Evolutionary conservation across 352 stramenopile species (phyloP).

Genomic region (Thraustotheca clavata): DNA sequence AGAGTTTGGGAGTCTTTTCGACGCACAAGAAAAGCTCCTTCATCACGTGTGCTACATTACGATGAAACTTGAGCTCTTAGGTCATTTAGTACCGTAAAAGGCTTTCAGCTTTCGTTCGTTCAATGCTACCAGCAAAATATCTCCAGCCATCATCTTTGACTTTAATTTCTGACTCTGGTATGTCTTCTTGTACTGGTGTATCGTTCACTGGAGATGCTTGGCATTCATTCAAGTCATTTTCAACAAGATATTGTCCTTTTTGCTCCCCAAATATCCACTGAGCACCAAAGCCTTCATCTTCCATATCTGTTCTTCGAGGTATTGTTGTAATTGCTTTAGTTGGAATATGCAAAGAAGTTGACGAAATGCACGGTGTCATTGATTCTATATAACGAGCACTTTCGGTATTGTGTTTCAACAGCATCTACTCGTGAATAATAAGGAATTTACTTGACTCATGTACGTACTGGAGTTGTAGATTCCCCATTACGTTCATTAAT

Average conservation of each 20-base stretch:
- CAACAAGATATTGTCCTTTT: slow-evolving; percentile 63
- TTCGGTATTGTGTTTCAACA: not conserved
- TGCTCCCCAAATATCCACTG: slow-evolving; percentile 77
- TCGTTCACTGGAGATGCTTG: slow-evolving; percentile 5
- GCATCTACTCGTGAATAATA: not conserved
- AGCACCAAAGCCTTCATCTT: slow-evolving; percentile 40
- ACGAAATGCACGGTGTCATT: slow-evolving; percentile 33
- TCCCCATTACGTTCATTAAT: not conserved
- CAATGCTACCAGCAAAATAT: slow-evolving; percentile 78
- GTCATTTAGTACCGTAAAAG: slow-evolving; percentile 43
- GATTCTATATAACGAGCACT: not conserved
- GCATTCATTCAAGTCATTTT: slow-evolving; percentile 24
- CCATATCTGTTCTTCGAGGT: slow-evolving; percentile 28
- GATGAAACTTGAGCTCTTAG: not conserved
- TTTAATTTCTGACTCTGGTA: slow-evolving; percentile 31
- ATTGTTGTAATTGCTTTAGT: slow-evolving; percentile 72
- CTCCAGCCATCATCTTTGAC: slow-evolving; percentile 61
- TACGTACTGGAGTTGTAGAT: not conserved
- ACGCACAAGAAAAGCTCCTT: slow-evolving; percentile 69
- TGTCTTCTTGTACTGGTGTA: slow-evolving; percentile 23
- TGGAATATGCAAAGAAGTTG: slow-evolving; percentile 54
- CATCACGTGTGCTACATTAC: slow-evolving; percentile 32
- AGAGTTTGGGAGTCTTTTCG: slow-evolving; percentile 75
- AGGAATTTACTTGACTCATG: not conserved
- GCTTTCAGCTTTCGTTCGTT: slow-evolving; percentile 44